A percentile compares a stretch with the other conserved stretches of the same genome.
Conservation (phyloP, 1,284 basidiomycete genomes). For the Athelia psychrophila region DNA sequence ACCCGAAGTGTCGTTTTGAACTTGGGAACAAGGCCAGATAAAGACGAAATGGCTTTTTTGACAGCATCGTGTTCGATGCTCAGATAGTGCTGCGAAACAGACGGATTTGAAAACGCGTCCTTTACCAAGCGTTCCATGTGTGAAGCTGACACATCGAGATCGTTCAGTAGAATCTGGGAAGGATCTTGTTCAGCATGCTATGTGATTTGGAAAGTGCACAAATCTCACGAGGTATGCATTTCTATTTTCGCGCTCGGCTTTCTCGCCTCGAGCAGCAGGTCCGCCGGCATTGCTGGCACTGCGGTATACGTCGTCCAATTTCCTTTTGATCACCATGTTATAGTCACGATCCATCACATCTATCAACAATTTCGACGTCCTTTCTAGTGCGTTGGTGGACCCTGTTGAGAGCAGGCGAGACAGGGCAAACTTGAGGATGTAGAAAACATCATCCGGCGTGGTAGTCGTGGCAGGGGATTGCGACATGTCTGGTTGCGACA, state of each 20-base stretch:
- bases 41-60: constrained; percentile 41
- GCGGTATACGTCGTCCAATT: constrained; percentile 86
- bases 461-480: constrained; percentile 63
- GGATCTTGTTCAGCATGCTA: not conserved
- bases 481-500: constrained; percentile 66
- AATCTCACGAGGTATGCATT: constrained; percentile 73
- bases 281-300: constrained; percentile 35
- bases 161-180: constrained; percentile 79
- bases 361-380: constrained; percentile 59
- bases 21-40: constrained; percentile 56
- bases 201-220: constrained; percentile 4
- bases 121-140: constrained; percentile 82
- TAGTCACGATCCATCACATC: constrained; percentile 83
- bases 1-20: constrained; percentile 75
- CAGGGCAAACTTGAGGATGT: constrained; percentile 84
- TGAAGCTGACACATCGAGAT: constrained; percentile 82
- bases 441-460: constrained; percentile 92
- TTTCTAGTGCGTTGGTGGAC: constrained; percentile 54
- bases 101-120: constrained; percentile 59
- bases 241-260: constrained; percentile 75
- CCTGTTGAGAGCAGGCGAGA: constrained; percentile 75
- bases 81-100: constrained; percentile 70
- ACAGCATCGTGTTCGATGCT: constrained; percentile 53
- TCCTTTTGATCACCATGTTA: constrained; percentile 71
- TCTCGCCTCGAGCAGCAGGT: constrained; percentile 57